Base-by-base conservation (phyloP, 768 basidiomycete genomes). In the Termitomyces sp. region DNA sequence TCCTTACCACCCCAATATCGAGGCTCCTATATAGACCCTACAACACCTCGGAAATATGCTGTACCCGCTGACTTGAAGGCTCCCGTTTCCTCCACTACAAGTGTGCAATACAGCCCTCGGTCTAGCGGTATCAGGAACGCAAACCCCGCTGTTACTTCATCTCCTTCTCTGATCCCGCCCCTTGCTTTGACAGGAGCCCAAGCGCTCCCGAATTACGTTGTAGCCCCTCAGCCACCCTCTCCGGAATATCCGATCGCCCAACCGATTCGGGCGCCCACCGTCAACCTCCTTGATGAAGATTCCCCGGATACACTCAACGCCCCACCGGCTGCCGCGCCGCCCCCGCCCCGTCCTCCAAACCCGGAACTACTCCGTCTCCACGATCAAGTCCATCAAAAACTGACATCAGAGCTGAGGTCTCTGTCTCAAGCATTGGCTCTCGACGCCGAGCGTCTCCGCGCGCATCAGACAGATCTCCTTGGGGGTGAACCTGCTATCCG, bases 401-500 rank as follows among this genome's bases (percentile, higher is more conserved):
- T 99, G 45, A 73, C 79, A 46, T 79, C 85, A 54, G 86, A 92
- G 67, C 77, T 93, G 52, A 79, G 82, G 51, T 84, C 88, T n/a
- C 73, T 94, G 28, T 74, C 85, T 12, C 77, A 86, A 64, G 80
- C 83, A 48, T 73, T 90, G 66, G 72, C 77, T 54, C 71, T 83
- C 58, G 88, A 92, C 69, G 77, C 84, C 52, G 87, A 92, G 69
- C 82, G 88, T 47, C 77, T 97, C 55, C 85, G 88, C 44, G 84
- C 88, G 45, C 85, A 94, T 62, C 89, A 92, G 66, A 72, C 82
- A 41, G 94, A 98, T 75, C 84, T 98, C 62, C 81, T 89, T 48
- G 82, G 87, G 58, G 97, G 95, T 4, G 90, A 89, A 70, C 94
- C 96, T 45, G 96, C 96, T 10, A 91, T 99, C 61, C 84, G 86